Evolutionary conservation across 129 eudicot genomes (phyloP).

Genomic region (sunflower (Helianthus annuus)): DNA sequence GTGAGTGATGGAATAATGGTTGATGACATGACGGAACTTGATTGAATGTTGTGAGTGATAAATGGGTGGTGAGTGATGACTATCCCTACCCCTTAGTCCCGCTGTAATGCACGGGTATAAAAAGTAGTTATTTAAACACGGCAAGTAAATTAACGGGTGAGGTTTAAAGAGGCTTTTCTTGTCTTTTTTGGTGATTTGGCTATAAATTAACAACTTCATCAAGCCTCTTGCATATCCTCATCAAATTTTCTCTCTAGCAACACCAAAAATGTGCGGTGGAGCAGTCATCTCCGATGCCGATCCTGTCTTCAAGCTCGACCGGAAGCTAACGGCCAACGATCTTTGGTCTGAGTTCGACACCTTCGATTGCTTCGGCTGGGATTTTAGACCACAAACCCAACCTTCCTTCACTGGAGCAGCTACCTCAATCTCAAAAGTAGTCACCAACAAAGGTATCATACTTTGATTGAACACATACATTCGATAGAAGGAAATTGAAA

Average conservation of each 20-base stretch:
- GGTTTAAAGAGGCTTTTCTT: background rate
- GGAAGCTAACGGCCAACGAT: conserved; percentile 48
- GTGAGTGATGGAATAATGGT: too few relatives aligned
- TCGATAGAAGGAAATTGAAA: background rate
- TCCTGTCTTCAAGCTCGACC: conserved; percentile 30
- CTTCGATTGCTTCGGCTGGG: conserved; percentile 43
- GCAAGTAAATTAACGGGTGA: too few relatives aligned
- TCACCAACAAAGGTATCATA: conserved; percentile 31
- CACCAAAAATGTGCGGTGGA: conserved; percentile 64
- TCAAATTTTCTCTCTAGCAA: conserved; percentile 1
- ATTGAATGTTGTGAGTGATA: too few relatives aligned
- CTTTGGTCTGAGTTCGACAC: conserved; percentile 52
- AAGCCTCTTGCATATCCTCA: background rate
- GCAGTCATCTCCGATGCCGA: conserved; percentile 58
- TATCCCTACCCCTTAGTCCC: too few relatives aligned
- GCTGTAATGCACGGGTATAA: too few relatives aligned
- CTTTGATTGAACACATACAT: background rate
- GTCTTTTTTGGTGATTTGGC: conserved; percentile 21
- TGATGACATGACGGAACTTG: too few relatives aligned
- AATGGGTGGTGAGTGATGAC: too few relatives aligned
- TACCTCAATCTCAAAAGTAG: conserved; percentile 21
- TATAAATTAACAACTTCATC: conserved; percentile 27
- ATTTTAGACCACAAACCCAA: conserved; percentile 27
- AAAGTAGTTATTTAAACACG: too few relatives aligned
- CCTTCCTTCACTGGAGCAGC: conserved; percentile 12